These are phyloP conservation scores for Pseudomicrostroma phylloplanum DNA, from an alignment of 1,284 basidiomycete genomes.

Conservation along the genomic window DNA sequence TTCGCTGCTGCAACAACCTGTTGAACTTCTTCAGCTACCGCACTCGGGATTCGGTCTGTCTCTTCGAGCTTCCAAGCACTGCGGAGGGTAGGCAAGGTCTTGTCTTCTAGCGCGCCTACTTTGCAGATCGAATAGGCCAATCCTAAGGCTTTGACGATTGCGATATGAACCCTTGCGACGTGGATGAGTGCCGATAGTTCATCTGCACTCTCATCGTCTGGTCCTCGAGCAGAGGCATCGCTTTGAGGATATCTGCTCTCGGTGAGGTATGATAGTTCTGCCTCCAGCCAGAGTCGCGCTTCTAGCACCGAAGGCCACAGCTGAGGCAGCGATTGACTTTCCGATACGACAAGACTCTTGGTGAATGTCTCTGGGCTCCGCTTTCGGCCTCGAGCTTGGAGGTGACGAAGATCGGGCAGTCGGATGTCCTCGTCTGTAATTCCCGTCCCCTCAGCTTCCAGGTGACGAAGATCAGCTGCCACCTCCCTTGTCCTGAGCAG, in stretches of 20 bases:
- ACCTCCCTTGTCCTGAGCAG: slow-evolving; percentile 9
- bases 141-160: neutral
- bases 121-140: neutral
- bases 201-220: neutral
- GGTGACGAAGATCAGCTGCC: neutral
- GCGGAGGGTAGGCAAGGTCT: neutral
- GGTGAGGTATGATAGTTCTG: neutral
- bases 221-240: neutral
- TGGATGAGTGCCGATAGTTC: neutral
- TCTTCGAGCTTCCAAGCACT: neutral
- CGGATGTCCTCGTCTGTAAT: neutral
- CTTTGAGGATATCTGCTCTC: neutral
- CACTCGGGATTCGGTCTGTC: neutral
- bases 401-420: neutral
- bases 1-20: neutral
- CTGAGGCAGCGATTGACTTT: neutral
- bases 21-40: neutral
- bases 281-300: slow-evolving; percentile 4
- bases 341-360: neutral
- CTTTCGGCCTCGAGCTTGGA: neutral
- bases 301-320: slow-evolving; percentile 5
- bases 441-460: no score
- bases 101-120: neutral
- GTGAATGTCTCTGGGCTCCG: neutral
- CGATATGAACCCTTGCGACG: neutral